Percentiles rank a stretch among this genome's conserved stretches.
Evolutionary conservation across 1,284 basidiomycete species (phyloP).

Genomic region (Ustilago curta): DNA sequence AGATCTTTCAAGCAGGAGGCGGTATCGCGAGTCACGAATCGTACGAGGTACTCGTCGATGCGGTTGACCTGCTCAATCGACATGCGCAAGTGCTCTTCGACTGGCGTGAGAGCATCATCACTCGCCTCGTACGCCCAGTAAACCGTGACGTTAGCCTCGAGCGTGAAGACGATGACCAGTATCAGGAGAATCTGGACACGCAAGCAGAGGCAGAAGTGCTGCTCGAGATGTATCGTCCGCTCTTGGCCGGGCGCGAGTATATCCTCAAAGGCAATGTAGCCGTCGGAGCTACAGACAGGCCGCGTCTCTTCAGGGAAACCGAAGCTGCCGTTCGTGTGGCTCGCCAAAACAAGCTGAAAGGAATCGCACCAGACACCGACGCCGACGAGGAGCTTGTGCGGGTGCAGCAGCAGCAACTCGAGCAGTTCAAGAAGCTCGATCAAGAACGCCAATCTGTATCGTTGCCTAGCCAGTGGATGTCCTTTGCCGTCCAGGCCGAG

Average conservation of each 20-base stretch:
- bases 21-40: constrained; percentile 26
- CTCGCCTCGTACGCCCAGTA: constrained; percentile 52
- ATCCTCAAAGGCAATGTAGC: constrained; percentile 57
- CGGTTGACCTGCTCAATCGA: constrained; percentile 33
- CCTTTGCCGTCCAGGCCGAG: constrained; percentile 32
- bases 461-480: constrained; percentile 10
- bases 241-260: constrained; percentile 61
- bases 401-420: constrained; percentile 54
- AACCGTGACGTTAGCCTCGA: constrained; percentile 64
- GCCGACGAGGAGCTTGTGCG: constrained; percentile 44
- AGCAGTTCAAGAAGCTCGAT: constrained; percentile 59
- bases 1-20: constrained; percentile 28
- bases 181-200: constrained; percentile 64
- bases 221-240: constrained; percentile 64
- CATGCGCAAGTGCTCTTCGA: constrained; percentile 52
- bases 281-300: constrained; percentile 55
- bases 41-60: constrained; percentile 14
- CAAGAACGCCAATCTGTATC: constrained; percentile 41
- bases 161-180: constrained; percentile 65
- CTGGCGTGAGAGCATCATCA: constrained; percentile 56
- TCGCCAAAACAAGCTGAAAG: constrained; percentile 31
- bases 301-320: constrained; percentile 53
- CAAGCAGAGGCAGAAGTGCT: constrained; percentile 65
- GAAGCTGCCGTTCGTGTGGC: constrained; percentile 42
- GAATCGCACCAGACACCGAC: constrained; percentile 32